Base-by-base conservation (phyloP, 2,329 filamentous ascomycete genomes). In the Fusarium irregulare region DNA sequence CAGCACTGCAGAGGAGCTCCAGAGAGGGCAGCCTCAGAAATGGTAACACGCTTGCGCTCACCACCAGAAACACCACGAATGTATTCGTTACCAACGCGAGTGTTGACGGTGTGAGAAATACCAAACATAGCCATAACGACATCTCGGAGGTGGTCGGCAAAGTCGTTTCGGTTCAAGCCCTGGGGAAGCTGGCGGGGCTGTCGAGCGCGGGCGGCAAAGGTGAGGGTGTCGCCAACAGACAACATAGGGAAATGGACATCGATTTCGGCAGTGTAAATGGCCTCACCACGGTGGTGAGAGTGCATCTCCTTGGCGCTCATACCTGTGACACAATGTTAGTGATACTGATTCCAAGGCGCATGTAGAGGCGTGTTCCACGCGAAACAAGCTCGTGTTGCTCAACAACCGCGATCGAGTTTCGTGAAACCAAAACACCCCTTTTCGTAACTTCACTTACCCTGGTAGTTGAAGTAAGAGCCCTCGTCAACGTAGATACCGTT, bases 241-340 rank as follows among this genome's bases (percentile, higher is more conserved):
- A 96, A 81, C 81, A 90, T 87, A 14, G 92, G 91, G 76, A 94
- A 94, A 80, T 94, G 92, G 7, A 92, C 90, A 77, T 97, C 93
- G 37, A 93, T 90, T 78, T 96, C 93, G 63, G 92, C 92, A 0
- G 92, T 94, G 81, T 96, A 96, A 78, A 96, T 94, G 66, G 92
- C 92, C 80, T 97, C 93, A 70, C 93, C 93, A 28, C 92, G 90
- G 81, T 95, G 94, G 66, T 87, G 84, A 13, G 87, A 88, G 80
- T 92, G 88, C 92, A 96, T 95, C 76, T 93, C 87, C 75, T 92
- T 81, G 59, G 92, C 86, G 4, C 87, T 83, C 74, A 93, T 85
- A 71, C 90, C 88, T 85, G 64, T 61, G 40, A 27, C 23, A 27
- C 44, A 27, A 40, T 71, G 59, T 78, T 61, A 65, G 55, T 37